Evolutionary conservation across 768 basidiomycete genomes (phyloP).

Genomic region (Phaeotremella fagi): DNA sequence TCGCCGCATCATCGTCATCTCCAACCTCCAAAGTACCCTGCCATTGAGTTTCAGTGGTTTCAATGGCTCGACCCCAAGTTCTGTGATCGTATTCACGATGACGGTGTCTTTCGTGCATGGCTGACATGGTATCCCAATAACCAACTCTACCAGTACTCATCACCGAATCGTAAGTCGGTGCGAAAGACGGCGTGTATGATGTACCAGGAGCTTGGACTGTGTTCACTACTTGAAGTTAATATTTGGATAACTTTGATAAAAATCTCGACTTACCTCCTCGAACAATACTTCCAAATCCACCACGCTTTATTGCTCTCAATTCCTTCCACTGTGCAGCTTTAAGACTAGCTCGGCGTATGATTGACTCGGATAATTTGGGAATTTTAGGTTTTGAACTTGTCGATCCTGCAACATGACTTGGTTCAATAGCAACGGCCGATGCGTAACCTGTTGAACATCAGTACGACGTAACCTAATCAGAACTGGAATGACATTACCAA

Average conservation of each 20-base stretch:
- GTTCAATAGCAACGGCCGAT: conserved; percentile 20
- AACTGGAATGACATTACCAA: conserved; percentile 39
- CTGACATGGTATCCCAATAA: conserved; percentile 34
- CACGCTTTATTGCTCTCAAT: conserved; percentile 11
- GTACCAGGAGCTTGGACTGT: conserved; percentile 8
- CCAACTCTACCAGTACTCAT: conserved; percentile 23
- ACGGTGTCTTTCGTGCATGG: conserved; percentile 29
- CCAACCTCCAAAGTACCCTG: not conserved
- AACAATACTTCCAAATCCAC: conserved; percentile 31
- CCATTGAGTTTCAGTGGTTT: not conserved
- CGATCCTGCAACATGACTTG: conserved; percentile 12
- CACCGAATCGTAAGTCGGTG: conserved; percentile 38
- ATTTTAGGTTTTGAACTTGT: not conserved
- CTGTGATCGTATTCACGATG: conserved; percentile 20
- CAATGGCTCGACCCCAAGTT: conserved; percentile 1
- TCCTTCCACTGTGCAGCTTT: conserved; percentile 36
- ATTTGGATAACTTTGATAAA: not conserved
- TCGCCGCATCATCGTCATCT: conserved; percentile 6
- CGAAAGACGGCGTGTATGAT: conserved; percentile 38
- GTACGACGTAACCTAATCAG: not conserved
- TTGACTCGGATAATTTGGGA: conserved; percentile 18
- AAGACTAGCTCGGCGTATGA: conserved; percentile 29
- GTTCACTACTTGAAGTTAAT: conserved; percentile 7
- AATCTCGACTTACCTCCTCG: conserved; percentile 21
- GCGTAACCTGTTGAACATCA: conserved; percentile 26